Evolutionary conservation across 1,284 basidiomycete genomes (phyloP), one percentile per base, ranked within the genome.

Genomic region (Rhodofomes roseus): DNA sequence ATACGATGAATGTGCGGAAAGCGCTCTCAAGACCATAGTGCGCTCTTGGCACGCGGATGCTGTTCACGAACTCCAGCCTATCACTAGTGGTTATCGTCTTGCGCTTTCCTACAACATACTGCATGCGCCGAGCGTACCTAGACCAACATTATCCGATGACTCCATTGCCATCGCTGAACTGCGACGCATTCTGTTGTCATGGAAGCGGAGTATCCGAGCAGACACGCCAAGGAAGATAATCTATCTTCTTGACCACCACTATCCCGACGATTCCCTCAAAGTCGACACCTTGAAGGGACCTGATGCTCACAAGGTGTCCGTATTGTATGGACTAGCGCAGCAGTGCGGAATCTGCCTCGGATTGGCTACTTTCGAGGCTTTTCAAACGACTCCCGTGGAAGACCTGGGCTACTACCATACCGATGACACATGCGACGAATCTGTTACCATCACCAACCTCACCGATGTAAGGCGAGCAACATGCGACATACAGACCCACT

Each of bases 41-140:
- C 64, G 81, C 18, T 72, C 79, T 2, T 82, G 80, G 79, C 82
- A 81, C 63, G 79, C 76, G 11, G 79, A 81, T 60, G 79, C 16
- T 34, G 11, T 46, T 29, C 54, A 48, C 20, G 41, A 27, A n/a
- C 4, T 31, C 11, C 41, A 50, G 18, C 18, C 27, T 14, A 46
- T 48, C 0, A 34, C 27, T 27, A 43, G 27, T 11, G 36, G 39
- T 39, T 46, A 27, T 27, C 37, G 40, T 14, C 20, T 48, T n/a
- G 46, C 34, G 20, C 27, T 50, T 22, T 56, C 44, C 5, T 39
- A 36, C 43, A 55, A 54, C 23, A n/a, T 54, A 9, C 23, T 54
- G 20, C 34, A 54, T 23, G 34, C 53, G 20, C 22, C 53, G n/a
- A 23, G 22, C 16, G 20, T 36, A 9, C 53, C 34, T 12, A 27